A percentile compares a stretch with the other conserved stretches of the same genome.
phyloP scores from a whole-genome alignment of 2,329 filamentous ascomycete genomes.

The Calonectria montana region DNA sequence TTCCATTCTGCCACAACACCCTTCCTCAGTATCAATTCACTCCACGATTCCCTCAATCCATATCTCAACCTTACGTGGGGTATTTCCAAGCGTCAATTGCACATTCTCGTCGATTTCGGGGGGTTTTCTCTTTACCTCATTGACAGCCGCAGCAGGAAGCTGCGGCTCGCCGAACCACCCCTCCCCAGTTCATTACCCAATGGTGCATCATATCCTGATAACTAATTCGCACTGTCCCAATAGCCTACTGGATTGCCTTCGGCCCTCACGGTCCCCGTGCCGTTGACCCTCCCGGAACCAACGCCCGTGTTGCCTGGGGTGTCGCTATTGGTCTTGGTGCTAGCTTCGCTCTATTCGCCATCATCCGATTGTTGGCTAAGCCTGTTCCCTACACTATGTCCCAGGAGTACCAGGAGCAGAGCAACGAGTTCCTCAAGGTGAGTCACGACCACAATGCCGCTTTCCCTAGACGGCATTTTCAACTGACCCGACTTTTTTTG shows the following conservation, averaged over 20 bases:
- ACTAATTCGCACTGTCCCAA: slow-evolving; percentile 55
- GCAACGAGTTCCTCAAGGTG: slow-evolving; percentile 95
- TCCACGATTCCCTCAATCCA: slow-evolving; percentile 24
- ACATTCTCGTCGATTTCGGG: slow-evolving; percentile 37
- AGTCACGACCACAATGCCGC: background rate
- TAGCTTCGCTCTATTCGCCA: slow-evolving; percentile 77
- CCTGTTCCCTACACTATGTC: slow-evolving; percentile 87
- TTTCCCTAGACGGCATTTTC: background rate
- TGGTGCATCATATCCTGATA: slow-evolving; percentile 34
- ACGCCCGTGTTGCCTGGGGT: slow-evolving; percentile 81
- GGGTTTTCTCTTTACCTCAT: slow-evolving; percentile 36
- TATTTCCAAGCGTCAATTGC: slow-evolving; percentile 40
- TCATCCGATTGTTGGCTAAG: slow-evolving; percentile 78
- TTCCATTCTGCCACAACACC: background rate
- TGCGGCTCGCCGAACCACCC: slow-evolving; percentile 25
- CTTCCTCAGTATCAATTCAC: slow-evolving; percentile 27
- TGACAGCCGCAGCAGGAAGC: slow-evolving; percentile 30
- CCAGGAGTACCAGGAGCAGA: slow-evolving; percentile 95
- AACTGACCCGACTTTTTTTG: slow-evolving; percentile 34
- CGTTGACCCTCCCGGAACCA: slow-evolving; percentile 84
- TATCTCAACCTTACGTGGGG: slow-evolving; percentile 36
- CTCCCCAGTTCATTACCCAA: slow-evolving; percentile 17
- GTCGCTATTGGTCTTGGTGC: slow-evolving; percentile 74
- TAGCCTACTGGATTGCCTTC: slow-evolving; percentile 99
- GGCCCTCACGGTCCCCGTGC: slow-evolving; percentile 95